Evolutionary conservation across 495 filamentous ascomycete genomes (phyloP).

Genomic region (Talaromyces ruber): DNA sequence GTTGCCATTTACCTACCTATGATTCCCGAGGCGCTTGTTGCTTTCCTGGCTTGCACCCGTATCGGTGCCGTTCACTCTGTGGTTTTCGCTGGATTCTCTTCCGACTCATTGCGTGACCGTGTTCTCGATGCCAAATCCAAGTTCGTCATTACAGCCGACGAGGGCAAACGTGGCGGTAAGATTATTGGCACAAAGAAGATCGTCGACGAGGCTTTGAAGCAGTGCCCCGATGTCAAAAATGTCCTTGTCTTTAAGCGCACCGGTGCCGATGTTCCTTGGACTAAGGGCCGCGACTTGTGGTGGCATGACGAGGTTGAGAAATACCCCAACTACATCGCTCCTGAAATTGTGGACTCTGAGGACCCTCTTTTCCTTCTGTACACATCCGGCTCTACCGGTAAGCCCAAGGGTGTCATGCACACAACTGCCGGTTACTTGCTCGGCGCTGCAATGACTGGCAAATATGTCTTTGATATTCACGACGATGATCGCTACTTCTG

Average conservation of each 20-base stretch:
- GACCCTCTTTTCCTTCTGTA: constrained; percentile 97
- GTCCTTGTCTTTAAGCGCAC: constrained; percentile 93
- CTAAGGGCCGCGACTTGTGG: constrained; percentile 82
- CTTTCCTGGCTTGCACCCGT: constrained; percentile 83
- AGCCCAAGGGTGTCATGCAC: constrained; percentile 99
- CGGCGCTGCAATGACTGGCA: constrained; percentile 87
- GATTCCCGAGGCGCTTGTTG: constrained; percentile 91
- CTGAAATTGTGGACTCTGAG: constrained; percentile 81
- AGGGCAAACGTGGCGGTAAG: constrained; percentile 97
- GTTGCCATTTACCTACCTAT: constrained; percentile 97
- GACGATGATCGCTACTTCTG: constrained; percentile 91
- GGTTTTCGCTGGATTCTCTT: constrained; percentile 96
- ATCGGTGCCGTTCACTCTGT: constrained; percentile 98
- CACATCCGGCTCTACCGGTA: constrained; percentile 94
- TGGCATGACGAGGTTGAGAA: constrained; percentile 98
- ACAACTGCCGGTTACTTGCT: constrained; percentile 91
- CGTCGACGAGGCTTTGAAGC: constrained; percentile 94
- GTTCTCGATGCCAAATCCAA: constrained; percentile 83
- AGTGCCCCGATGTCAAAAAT: constrained; percentile 84
- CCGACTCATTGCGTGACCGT: constrained; percentile 93
- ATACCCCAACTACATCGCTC: constrained; percentile 82
- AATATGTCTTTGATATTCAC: constrained; percentile 98
- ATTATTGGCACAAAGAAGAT: constrained; percentile 98
- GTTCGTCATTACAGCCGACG: constrained; percentile 93
- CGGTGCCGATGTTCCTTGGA: constrained; percentile 87